A percentile compares a stretch with the other conserved stretches of the same genome.
phyloP scores from a whole-genome alignment of 2,329 filamentous ascomycete species.

The Alternaria solani region DNA sequence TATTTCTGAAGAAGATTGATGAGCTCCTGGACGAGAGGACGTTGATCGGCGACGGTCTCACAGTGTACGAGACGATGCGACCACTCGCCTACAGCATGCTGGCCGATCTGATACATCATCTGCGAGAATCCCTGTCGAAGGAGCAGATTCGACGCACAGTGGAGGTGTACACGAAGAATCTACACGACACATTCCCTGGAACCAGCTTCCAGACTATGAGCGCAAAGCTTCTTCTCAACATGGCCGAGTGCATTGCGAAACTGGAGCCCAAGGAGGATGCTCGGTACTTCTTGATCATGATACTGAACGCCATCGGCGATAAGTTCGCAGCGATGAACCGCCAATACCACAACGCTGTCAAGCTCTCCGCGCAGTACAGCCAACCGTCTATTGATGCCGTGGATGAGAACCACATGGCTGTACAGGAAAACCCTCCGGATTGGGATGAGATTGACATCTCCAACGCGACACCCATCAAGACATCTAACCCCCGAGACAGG shows the following conservation, averaged over 20 bases:
- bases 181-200: constrained; percentile 94
- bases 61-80: constrained; percentile 95
- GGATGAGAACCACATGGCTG: constrained; percentile 82
- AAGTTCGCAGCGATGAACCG: constrained; percentile 99
- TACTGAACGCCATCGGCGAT: constrained; percentile 95
- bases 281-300: constrained; percentile 94
- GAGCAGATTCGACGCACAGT: constrained; percentile 96
- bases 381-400: constrained; percentile 70
- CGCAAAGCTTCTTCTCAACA: constrained; percentile 93
- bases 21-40: constrained; percentile 93
- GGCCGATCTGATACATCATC: constrained; percentile 96
- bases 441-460: constrained; percentile 99
- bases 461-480: constrained; percentile 94
- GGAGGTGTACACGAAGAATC: constrained; percentile 94
- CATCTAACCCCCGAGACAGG: constrained; percentile 86
- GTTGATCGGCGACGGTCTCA: constrained; percentile 92
- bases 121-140: constrained; percentile 84
- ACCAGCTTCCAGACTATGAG: constrained; percentile 99
- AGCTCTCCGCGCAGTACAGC: constrained; percentile 80
- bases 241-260: constrained; percentile 97
- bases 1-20: constrained; percentile 93
- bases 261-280: constrained; percentile 93
- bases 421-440: constrained; percentile 80
- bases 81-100: constrained; percentile 98
- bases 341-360: constrained; percentile 93